A percentile compares a stretch with the other conserved stretches of the same genome.
Conservation (phyloP, 73 alveolate genomes). For the Paramecium sexaurelia region DNA sequence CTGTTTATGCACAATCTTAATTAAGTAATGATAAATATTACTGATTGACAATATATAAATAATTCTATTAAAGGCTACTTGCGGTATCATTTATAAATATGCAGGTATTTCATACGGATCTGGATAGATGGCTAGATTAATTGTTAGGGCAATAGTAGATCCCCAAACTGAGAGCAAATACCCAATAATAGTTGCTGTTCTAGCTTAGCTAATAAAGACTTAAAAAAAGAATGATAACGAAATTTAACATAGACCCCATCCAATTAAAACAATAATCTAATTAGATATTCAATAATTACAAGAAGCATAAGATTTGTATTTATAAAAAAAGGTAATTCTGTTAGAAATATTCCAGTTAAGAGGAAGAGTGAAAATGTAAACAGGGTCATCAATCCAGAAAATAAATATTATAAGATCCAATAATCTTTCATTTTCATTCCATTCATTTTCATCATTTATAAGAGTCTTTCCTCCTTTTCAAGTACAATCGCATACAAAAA, state of each 20-base stretch:
- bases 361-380: slow-evolving; percentile 79
- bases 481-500: slow-evolving; percentile 94
- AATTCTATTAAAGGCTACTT: slow-evolving; percentile 85
- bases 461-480: slow-evolving; percentile 95
- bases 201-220: slow-evolving; percentile 89
- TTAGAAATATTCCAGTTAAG: slow-evolving; percentile 77
- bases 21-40: not conserved
- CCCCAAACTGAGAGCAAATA: slow-evolving; percentile 91
- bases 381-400: slow-evolving; percentile 78
- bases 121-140: slow-evolving; percentile 86
- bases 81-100: slow-evolving; percentile 80
- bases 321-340: slow-evolving; percentile 79
- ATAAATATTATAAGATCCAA: slow-evolving; percentile 88
- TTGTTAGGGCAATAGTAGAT: slow-evolving; percentile 77
- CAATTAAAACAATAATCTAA: slow-evolving; percentile 77
- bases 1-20: slow-evolving; percentile 87
- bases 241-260: slow-evolving; percentile 97
- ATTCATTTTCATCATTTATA: slow-evolving; percentile 97
- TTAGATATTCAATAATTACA: not conserved
- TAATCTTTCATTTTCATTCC: slow-evolving; percentile 96
- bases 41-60: slow-evolving; percentile 81
- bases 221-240: slow-evolving; percentile 94
- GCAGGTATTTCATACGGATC: slow-evolving; percentile 88
- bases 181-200: slow-evolving; percentile 93
- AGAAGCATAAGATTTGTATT: slow-evolving; percentile 80